Evolutionary conservation across 2,329 filamentous ascomycete genomes (phyloP).

Genomic region (Plectosphaerella sp.): DNA sequence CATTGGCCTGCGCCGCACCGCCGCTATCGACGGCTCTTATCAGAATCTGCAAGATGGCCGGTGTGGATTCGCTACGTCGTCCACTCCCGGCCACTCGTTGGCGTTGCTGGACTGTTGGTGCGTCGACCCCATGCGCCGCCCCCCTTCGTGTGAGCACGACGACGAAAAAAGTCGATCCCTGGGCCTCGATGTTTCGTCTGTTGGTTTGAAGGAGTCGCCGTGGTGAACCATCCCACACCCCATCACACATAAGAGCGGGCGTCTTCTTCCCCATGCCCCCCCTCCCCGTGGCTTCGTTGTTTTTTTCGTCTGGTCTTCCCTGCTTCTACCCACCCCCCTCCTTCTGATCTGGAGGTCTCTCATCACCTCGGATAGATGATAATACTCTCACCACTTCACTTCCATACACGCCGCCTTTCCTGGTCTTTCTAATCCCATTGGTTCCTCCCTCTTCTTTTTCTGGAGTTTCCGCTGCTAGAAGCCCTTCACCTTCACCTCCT

Average conservation of each 20-base stretch:
- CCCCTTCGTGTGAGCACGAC: conserved; percentile 1
- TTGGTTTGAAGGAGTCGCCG: conserved; percentile 13
- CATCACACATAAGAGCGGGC: conserved; percentile 8
- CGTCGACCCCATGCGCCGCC: neutral
- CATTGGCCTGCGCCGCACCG: conserved; percentile 1
- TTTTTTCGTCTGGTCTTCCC: neutral
- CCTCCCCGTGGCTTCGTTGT: neutral
- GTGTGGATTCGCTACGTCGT: conserved; percentile 7
- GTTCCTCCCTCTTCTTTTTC: neutral
- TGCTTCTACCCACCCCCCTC: neutral
- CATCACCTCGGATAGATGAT: no score
- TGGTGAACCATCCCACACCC: conserved; percentile 7
- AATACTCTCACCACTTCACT: no score
- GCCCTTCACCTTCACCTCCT: no score
- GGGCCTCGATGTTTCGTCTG: conserved; percentile 2
- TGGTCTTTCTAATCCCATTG: neutral
- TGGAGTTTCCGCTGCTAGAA: neutral
- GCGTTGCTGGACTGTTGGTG: neutral
- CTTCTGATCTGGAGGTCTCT: neutral
- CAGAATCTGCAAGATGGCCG: conserved; percentile 9
- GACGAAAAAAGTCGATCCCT: conserved; percentile 2
- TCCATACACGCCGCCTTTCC: no score
- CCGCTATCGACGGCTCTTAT: conserved; percentile 6
- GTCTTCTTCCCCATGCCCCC: conserved; percentile 1
- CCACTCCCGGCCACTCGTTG: neutral